Base-by-base conservation (phyloP, 352 stramenopile genomes). In the Blastocystis hominis region DNA sequence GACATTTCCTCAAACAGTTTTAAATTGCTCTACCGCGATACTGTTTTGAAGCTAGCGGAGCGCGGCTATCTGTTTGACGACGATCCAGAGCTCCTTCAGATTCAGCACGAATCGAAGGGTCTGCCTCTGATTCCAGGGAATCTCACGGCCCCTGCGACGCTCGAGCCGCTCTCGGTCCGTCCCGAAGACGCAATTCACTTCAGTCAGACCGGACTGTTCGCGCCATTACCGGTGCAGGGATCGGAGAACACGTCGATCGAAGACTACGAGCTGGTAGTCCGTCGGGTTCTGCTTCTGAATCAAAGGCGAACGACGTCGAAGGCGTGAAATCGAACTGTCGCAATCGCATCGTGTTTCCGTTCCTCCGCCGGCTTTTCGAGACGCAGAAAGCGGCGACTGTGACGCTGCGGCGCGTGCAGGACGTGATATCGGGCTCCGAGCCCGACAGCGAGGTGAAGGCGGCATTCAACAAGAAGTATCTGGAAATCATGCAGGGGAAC, bases 41-140 rank as follows among this genome's bases (percentile, higher is more conserved):
- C 54, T 20, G 72, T 84, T 7, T 64, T 84, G 44, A 64, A 68
- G 13, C 36, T 84, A 53, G 54, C 59, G 6, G 72, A 84, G 50
- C 72, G 72, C 30, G 44, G 55, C 20, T 84, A 66, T 53, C 72
- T 84, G 20, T 84, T 84, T 46, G 72, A 64, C 36, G 72, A 84
- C 50, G 72, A 84, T 30, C 72, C 72, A 1, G 72, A 84, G 50
- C 54, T 84, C 55, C 3, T 69, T 9, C 36, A 24, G 24, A 30
- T 84, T 2, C 17, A 50, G 24, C 50, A 44, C 7, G n/a, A 50
- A 4, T 54, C 68, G 50, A 84, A 84, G 56, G 72, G 50, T 64
- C 24, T 84, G 24, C 44, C 20, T 53, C 72, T 38, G 10, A 0
- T 84, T 2, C 36, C 50, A 3, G 15, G 10, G 17, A 1, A 50